Percentiles rank a stretch among this genome's conserved stretches.
phyloP scores from a whole-genome alignment of 1,284 basidiomycete genomes.

The Cryptococcus maquisensis region DNA sequence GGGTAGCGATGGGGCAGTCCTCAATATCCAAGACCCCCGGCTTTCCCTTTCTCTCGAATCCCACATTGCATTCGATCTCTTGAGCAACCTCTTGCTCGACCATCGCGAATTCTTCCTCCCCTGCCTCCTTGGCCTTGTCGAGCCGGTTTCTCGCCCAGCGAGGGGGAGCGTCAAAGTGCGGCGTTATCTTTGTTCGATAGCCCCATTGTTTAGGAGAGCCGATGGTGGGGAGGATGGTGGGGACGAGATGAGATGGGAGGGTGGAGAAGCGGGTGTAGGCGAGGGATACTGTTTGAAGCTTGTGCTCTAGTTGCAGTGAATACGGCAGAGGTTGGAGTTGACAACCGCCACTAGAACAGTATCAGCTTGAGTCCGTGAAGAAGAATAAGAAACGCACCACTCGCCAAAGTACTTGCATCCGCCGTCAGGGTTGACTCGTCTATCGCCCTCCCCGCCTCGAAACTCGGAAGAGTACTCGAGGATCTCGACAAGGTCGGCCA shows the following conservation, averaged over 20 bases:
- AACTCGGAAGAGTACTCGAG: slow-evolving; percentile 61
- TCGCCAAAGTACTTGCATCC: slow-evolving; percentile 80
- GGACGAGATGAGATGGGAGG: slow-evolving; percentile 54
- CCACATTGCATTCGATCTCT: slow-evolving; percentile 54
- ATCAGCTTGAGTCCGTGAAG: background rate
- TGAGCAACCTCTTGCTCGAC: slow-evolving; percentile 31
- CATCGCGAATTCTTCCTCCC: slow-evolving; percentile 28
- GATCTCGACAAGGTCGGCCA: slow-evolving; percentile 70
- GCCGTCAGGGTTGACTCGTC: slow-evolving; percentile 31
- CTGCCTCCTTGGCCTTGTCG: slow-evolving; percentile 18
- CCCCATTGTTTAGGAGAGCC: slow-evolving; percentile 81
- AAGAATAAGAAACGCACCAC: slow-evolving; percentile 52
- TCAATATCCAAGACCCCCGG: slow-evolving; percentile 87
- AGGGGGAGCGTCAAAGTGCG: slow-evolving; percentile 84
- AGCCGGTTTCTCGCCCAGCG: slow-evolving; percentile 43
- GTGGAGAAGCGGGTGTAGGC: slow-evolving; percentile 78
- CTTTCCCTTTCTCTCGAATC: slow-evolving; percentile 79
- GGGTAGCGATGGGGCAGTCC: slow-evolving; percentile 91
- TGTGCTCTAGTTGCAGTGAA: slow-evolving; percentile 76
- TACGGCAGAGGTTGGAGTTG: slow-evolving; percentile 77
- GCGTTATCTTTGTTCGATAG: slow-evolving; percentile 96
- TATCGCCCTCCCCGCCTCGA: slow-evolving; percentile 57
- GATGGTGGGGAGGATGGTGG: slow-evolving; percentile 69
- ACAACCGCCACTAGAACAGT: slow-evolving; percentile 38
- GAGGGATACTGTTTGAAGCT: slow-evolving; percentile 78